Evolutionary conservation across 164 flowering plant genomes (phyloP), one percentile per base, ranked within the genome.

Genomic region (Malania oleifera): DNA sequence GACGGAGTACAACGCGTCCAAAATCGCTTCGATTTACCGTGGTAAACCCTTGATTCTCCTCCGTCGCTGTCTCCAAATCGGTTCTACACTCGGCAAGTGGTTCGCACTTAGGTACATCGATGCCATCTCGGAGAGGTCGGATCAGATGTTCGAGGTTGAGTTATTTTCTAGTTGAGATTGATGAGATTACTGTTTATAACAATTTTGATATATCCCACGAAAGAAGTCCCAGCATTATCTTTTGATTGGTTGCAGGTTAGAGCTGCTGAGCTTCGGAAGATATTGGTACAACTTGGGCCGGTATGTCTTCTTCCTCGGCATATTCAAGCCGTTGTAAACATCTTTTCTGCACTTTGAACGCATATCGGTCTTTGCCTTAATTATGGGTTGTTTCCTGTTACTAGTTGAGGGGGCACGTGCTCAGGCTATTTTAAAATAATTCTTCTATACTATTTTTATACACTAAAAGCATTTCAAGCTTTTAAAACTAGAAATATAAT

Each of bases 251-350:
- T 75, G 62, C 77, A 92, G 96, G 75, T 87, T 61, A 82, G 98
- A 80, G 98, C 98, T 28, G 84, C 87, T 19, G 89, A 92, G 69
- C 88, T 92, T 67, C 77, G 98, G 52, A 67, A 69, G 54, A 73
- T 92, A 68, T 67, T 92, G 61, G 82, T 81, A 35, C 82, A 89
- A 62, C 93, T 92, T 64, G 96, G 98, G 35, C 98, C 98, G 55
- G 96, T 92, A 80, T 26, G 78, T 68, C 35, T 29, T 56, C 29
- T 28, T 19, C 18, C 4, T 31, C 4, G 9, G 35, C 7, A 13
- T 57, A 4, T 39, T 39, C 43, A 2, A 34, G 29, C 58, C 39
- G 3, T 20, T 12, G 45, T 3, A 47, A 39, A 1, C 29, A 38
- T 38, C 41, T 38, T n/a, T n/a, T n/a, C n/a, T n/a, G n/a, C n/a